Evolutionary conservation across 2,329 filamentous ascomycete genomes (phyloP), one percentile per base, ranked within the genome.

Genomic region (Colletotrichum lini): DNA sequence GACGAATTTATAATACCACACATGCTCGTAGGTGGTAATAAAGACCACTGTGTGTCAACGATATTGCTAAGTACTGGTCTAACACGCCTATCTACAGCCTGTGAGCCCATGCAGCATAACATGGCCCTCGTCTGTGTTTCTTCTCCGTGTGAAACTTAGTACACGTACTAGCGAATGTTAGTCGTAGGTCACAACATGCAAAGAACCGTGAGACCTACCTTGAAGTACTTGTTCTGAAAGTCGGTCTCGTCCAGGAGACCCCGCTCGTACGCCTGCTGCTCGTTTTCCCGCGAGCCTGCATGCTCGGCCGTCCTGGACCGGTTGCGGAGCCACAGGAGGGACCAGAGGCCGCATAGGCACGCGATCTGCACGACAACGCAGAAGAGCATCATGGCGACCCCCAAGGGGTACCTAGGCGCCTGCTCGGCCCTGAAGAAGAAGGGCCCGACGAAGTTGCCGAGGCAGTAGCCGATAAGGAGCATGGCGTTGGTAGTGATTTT

Each of bases 371-470:
- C 7, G 4, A 53, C 65, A 4, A 73, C 44, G 49, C 72, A 73
- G 38, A 70, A 70, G 2, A 73, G 42, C 65, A 77, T 78, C 57
- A 73, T 74, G 2, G 70, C 76, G 15, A 80, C 78, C 1, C 76
- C 81, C 2, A 81, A 76, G 78, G 82, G 52, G 16, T 70, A 70
- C 13, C 54, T 30, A 0, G 63, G 67, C 0, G 79, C 77, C 56
- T 83, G 79, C 0, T 74, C 65, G 0, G 79, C 65, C 40, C 78
- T 77, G 75, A 84, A 85, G 26, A 83, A 83, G 60, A 82, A 78
- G 0, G 83, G 83, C 0, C 91, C 91, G 75, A 93, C 85, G 65
- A 93, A 92, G 77, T 93, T 92, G 3, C 91, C 91, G 35, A 71
- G 56, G 2, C 68, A 71, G 56, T 67, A 70, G 4, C 63, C 67